Percentiles rank a stretch among this genome's conserved stretches.
These are phyloP conservation scores for Cotoneaster glaucophyllus DNA, from an alignment of 306 rosid genomes.

Conservation along the genomic window DNA sequence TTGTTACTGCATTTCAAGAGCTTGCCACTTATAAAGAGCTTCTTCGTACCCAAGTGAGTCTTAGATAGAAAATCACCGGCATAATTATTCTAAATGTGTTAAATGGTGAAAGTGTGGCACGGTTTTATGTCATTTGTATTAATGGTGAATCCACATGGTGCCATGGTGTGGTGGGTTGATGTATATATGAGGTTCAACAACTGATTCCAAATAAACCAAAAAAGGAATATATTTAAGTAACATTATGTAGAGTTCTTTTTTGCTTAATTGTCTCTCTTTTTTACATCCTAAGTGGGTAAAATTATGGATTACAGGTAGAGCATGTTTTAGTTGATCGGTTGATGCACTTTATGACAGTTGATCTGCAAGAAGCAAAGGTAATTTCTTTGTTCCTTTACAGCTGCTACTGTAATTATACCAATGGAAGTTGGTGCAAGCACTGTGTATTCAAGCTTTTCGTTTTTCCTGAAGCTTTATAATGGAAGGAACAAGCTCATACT, in stretches of 20 bases:
- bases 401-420: background rate
- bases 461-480: background rate
- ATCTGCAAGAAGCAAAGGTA: constrained; percentile 80
- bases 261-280: background rate
- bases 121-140: background rate
- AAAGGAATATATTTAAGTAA: background rate
- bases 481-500: background rate
- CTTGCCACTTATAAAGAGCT: constrained; percentile 91
- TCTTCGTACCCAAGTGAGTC: constrained; percentile 89
- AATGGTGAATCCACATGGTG: background rate
- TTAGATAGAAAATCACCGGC: background rate
- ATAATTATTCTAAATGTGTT: constrained; percentile 1
- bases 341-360: constrained; percentile 63
- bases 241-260: background rate
- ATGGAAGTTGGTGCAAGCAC: background rate
- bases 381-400: constrained; percentile 1
- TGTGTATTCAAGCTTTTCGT: background rate
- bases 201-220: background rate
- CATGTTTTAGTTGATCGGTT: constrained; percentile 82
- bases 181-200: background rate
- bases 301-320: constrained; percentile 64
- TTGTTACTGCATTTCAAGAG: constrained; percentile 62
- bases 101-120: background rate
- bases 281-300: constrained; percentile 8
- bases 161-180: background rate